Evolutionary conservation across 805 yeast species (phyloP).

Genomic region (Kazachstania taianensis): DNA sequence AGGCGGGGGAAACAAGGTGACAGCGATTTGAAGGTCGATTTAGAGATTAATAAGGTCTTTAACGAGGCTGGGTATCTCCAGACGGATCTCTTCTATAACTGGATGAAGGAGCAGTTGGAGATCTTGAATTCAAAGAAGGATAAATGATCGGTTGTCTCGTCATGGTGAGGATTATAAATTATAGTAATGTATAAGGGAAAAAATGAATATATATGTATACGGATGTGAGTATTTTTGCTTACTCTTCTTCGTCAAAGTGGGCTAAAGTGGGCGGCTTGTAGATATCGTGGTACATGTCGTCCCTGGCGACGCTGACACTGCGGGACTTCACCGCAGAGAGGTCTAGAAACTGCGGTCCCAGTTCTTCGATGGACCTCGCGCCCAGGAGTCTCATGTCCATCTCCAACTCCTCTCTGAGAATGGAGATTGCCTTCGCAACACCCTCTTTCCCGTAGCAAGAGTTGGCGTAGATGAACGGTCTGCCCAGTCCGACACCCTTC

Average conservation of each 20-base stretch:
- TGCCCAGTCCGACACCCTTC: slow-evolving; percentile 59
- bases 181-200: not conserved
- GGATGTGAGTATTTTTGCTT: not conserved
- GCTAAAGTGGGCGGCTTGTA: slow-evolving; percentile 50
- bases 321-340: slow-evolving; percentile 35
- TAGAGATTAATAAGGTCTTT: slow-evolving; percentile 30
- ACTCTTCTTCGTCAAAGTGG: slow-evolving; percentile 30
- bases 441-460: slow-evolving; percentile 56
- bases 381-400: slow-evolving; percentile 79
- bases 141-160: not conserved
- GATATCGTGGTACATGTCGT: slow-evolving; percentile 42
- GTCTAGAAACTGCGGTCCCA: slow-evolving; percentile 56
- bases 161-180: slow-evolving; percentile 24
- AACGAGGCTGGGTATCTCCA: slow-evolving; percentile 36
- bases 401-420: slow-evolving; percentile 59
- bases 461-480: slow-evolving; percentile 57
- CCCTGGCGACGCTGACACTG: slow-evolving; percentile 40
- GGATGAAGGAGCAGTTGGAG: slow-evolving; percentile 30
- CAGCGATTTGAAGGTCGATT: slow-evolving; percentile 10
- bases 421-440: slow-evolving; percentile 46
- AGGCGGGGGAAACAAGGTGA: slow-evolving; percentile 9
- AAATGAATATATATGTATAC: slow-evolving; percentile 1
- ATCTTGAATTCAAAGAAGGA: slow-evolving; percentile 31
- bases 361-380: slow-evolving; percentile 47
- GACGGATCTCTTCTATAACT: slow-evolving; percentile 31